phyloP scores from a whole-genome alignment of 2,329 filamentous ascomycete species.

The Metarhizium sp. region DNA sequence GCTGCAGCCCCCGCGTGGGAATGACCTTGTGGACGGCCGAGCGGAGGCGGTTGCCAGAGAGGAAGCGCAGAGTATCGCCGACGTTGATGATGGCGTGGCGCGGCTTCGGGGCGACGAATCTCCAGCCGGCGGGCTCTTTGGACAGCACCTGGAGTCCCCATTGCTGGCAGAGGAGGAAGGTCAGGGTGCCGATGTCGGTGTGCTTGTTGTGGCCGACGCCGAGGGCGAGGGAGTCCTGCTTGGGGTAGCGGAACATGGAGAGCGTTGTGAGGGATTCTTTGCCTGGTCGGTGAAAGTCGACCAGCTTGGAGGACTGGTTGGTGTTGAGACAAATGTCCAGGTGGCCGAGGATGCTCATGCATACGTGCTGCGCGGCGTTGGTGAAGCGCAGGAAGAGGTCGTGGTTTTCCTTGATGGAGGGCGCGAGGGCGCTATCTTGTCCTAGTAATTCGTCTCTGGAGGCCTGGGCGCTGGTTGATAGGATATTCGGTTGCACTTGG shows the following conservation, averaged over 20 bases:
- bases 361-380: too few relatives aligned
- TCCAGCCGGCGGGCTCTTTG: slow-evolving; percentile 17
- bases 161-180: slow-evolving; percentile 42
- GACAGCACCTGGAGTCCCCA: slow-evolving; percentile 46
- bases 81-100: slow-evolving; percentile 8
- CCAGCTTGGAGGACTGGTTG: not conserved
- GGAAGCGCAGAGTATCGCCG: slow-evolving; percentile 8
- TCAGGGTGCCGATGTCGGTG: slow-evolving; percentile 43
- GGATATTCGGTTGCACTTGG: too few relatives aligned
- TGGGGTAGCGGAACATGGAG: slow-evolving; percentile 30
- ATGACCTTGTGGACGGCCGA: slow-evolving; percentile 9
- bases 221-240: slow-evolving; percentile 7
- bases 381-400: too few relatives aligned
- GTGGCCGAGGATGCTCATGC: too few relatives aligned
- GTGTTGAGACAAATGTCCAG: too few relatives aligned
- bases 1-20: not conserved
- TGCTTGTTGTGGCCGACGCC: slow-evolving; percentile 37
- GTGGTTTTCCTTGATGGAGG: too few relatives aligned
- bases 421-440: too few relatives aligned
- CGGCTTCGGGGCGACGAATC: slow-evolving; percentile 4
- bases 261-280: too few relatives aligned
- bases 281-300: slow-evolving; percentile 26
- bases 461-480: too few relatives aligned
- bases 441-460: too few relatives aligned
- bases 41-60: slow-evolving; percentile 4